Percentiles rank a stretch among this genome's conserved stretches.
Evolutionary conservation across 73 alveolate genomes (phyloP).

Genomic region (Paramecium biaurelia): DNA sequence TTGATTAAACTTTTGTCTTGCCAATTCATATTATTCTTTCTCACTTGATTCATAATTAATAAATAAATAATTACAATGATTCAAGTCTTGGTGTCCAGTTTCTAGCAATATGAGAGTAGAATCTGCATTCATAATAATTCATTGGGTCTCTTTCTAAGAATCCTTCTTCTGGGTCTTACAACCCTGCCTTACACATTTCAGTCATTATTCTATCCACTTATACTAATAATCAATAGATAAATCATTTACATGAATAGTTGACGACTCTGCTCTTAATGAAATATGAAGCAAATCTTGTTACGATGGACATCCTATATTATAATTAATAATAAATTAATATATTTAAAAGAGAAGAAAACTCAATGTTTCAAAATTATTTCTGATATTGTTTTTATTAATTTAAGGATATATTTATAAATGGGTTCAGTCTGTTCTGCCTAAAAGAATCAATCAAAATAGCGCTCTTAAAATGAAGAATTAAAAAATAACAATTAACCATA

Average conservation of each 20-base stretch:
- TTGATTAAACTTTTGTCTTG: neutral
- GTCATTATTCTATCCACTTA: slow-evolving; percentile 48
- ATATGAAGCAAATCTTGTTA: slow-evolving; percentile 20
- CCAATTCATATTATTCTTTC: neutral
- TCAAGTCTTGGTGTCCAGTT: slow-evolving; percentile 34
- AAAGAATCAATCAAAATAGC: neutral
- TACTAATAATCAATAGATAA: neutral
- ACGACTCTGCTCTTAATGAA: slow-evolving; percentile 48
- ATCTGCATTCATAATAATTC: slow-evolving; percentile 29
- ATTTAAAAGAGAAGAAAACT: neutral
- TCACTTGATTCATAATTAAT: neutral
- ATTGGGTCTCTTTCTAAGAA: slow-evolving; percentile 6
- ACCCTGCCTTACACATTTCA: slow-evolving; percentile 43
- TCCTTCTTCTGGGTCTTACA: slow-evolving; percentile 39
- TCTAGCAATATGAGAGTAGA: slow-evolving; percentile 8
- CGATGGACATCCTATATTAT: slow-evolving; percentile 15
- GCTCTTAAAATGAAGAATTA: neutral
- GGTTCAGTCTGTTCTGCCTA: slow-evolving; percentile 15
- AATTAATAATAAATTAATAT: neutral
- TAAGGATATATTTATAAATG: neutral
- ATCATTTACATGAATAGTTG: neutral
- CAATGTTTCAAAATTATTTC: neutral
- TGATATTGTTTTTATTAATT: neutral
- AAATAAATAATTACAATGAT: neutral
- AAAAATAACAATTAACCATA: neutral